Evolutionary conservation across 140 eudicot genomes (phyloP).

Genomic region (Oenanthe javanica): DNA sequence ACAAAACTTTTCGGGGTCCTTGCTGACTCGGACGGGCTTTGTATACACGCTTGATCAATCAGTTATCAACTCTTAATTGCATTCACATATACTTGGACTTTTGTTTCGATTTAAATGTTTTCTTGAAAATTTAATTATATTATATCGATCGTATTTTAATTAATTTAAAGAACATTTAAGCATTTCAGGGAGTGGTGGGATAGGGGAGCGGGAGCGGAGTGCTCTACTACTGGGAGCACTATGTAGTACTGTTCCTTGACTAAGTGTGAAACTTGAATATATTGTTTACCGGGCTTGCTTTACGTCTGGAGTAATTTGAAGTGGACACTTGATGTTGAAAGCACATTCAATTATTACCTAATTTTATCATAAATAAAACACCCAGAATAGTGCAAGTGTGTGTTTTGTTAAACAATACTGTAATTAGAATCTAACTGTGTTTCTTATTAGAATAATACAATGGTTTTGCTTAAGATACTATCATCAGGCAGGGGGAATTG

Average conservation of each 20-base stretch:
- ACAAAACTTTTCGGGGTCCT: background rate
- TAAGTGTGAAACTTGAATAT: background rate
- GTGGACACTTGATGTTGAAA: background rate
- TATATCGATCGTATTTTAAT: no score
- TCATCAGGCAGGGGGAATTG: no score
- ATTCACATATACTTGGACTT: background rate
- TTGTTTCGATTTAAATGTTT: no score
- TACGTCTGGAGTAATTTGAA: background rate
- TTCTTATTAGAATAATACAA: no score
- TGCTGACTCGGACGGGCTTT: background rate
- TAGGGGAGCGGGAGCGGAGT: background rate
- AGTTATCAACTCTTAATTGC: background rate
- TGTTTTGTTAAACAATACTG: no score
- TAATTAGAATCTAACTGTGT: no score
- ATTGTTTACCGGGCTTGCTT: background rate
- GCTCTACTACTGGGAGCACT: background rate
- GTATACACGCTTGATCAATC: background rate
- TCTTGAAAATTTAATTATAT: no score
- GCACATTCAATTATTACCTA: background rate
- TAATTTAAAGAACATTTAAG: no score
- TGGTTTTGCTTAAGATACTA: no score
- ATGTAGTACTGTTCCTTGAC: background rate
- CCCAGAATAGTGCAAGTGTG: background rate
- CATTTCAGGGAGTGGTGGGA: no score
- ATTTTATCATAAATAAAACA: no score